phyloP scores from a whole-genome alignment of 192 early-diverging fungal genomes.

The Backusella australiensis region DNA sequence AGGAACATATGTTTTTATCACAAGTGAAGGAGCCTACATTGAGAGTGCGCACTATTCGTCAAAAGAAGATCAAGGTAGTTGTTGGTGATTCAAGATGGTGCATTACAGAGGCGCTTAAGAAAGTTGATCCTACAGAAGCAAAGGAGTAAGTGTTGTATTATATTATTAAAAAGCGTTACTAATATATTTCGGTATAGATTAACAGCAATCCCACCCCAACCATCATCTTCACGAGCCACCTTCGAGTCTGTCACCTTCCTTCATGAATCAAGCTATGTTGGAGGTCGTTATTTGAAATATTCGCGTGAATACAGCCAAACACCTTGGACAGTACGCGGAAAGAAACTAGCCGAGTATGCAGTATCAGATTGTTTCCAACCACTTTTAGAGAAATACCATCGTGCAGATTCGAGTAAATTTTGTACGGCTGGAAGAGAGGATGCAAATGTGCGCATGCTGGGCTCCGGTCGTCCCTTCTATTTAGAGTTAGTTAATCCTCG shows the following conservation, averaged over 20 bases:
- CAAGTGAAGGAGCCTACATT: constrained; percentile 53
- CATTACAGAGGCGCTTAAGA: constrained; percentile 45
- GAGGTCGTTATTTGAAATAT: constrained; percentile 72
- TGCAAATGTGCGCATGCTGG: constrained; percentile 93
- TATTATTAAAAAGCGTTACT: not conserved
- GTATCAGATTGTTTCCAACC: constrained; percentile 78
- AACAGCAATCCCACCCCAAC: constrained; percentile 18
- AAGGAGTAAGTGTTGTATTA: constrained; percentile 31
- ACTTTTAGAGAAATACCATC: constrained; percentile 53
- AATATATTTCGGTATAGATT: not conserved
- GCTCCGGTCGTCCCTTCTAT: constrained; percentile 89
- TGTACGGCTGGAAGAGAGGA: constrained; percentile 88
- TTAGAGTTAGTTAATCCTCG: constrained; percentile 84
- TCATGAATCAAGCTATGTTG: constrained; percentile 59
- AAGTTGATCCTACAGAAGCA: constrained; percentile 39
- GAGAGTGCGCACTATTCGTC: constrained; percentile 47
- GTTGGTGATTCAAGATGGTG: constrained; percentile 47
- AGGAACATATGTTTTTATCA: constrained; percentile 63
- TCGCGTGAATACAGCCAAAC: constrained; percentile 81
- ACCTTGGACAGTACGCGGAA: constrained; percentile 73
- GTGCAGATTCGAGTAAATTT: constrained; percentile 73
- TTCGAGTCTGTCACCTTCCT: constrained; percentile 41
- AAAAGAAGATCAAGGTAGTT: constrained; percentile 45
- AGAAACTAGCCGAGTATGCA: constrained; percentile 66
- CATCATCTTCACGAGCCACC: not conserved